Evolutionary conservation across 768 basidiomycete species (phyloP).

Genomic region (Melanogaster broomeanus): DNA sequence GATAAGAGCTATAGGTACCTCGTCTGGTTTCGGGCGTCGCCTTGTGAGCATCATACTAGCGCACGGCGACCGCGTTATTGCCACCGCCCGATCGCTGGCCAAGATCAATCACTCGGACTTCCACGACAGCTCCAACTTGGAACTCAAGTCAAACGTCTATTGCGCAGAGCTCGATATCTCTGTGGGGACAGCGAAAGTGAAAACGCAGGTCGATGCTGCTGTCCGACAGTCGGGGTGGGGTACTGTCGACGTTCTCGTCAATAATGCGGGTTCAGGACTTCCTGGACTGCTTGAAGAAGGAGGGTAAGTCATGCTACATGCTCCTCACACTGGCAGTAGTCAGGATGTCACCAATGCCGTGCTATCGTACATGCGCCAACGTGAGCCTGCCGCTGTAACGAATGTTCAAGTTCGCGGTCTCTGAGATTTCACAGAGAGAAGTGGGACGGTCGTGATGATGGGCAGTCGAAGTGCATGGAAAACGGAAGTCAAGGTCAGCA

Average conservation of each 20-base stretch:
- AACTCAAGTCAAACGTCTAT: conserved; percentile 36
- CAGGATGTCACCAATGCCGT: conserved; percentile 51
- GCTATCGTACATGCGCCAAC: conserved; percentile 50
- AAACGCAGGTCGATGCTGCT: conserved; percentile 43
- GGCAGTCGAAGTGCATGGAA: conserved; percentile 59
- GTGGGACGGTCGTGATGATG: conserved; percentile 49
- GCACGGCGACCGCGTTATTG: conserved; percentile 65
- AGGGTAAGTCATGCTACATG: conserved; percentile 44
- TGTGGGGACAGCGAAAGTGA: conserved; percentile 43
- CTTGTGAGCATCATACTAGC: conserved; percentile 47
- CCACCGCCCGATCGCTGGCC: conserved; percentile 49
- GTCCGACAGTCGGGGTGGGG: conserved; percentile 44
- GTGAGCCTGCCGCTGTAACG: conserved; percentile 9
- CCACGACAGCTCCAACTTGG: conserved; percentile 1
- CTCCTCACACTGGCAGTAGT: too few relatives aligned
- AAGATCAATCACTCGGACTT: conserved; percentile 39
- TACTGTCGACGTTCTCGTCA: conserved; percentile 60
- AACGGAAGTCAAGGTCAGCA: conserved; percentile 37
- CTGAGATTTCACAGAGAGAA: conserved; percentile 26
- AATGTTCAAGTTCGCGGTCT: background rate
- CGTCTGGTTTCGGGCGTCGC: conserved; percentile 60
- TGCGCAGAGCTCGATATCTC: conserved; percentile 55
- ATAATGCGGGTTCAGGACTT: conserved; percentile 57
- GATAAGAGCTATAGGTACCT: conserved; percentile 43
- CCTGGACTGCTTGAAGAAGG: conserved; percentile 56